Conservation (phyloP, 345 rosid genomes). For the Turritis glabra region DNA sequence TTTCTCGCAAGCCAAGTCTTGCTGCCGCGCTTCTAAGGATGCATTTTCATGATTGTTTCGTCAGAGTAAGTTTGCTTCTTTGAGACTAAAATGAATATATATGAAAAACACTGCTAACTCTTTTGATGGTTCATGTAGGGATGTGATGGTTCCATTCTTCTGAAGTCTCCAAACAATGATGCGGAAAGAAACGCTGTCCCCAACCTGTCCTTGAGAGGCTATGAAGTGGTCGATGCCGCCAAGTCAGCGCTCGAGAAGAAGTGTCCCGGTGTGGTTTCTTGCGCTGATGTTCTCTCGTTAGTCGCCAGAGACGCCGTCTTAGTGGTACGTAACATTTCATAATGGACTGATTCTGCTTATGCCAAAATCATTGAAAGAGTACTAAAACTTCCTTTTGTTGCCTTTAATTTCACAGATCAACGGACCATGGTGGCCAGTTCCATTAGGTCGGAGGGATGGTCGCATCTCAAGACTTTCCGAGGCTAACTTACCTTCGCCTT, state of each 20-base stretch:
- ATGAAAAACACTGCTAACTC: background rate
- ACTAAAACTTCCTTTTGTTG: background rate
- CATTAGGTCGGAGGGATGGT: constrained; percentile 67
- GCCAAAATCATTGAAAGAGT: background rate
- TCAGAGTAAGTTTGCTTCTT: constrained; percentile 41
- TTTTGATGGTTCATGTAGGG: constrained; percentile 36
- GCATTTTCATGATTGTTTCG: constrained; percentile 62
- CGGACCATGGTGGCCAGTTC: constrained; percentile 64
- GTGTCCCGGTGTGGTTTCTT: constrained; percentile 57
- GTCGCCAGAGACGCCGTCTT: constrained; percentile 65
- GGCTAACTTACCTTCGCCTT: constrained; percentile 47
- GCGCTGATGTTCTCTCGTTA: constrained; percentile 59
- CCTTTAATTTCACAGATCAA: constrained; percentile 42
- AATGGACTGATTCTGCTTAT: background rate
- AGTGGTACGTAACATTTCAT: constrained; percentile 35
- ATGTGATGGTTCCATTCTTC: constrained; percentile 57
- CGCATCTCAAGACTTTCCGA: constrained; percentile 44
- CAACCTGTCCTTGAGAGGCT: constrained; percentile 50
- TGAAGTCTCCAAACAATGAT: constrained; percentile 41
- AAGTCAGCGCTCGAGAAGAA: constrained; percentile 43
- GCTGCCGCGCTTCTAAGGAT: constrained; percentile 52
- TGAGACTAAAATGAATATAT: background rate
- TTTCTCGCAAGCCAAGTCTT: constrained; percentile 46
- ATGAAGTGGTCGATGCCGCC: constrained; percentile 49
- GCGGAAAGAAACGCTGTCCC: constrained; percentile 51